Conservation (phyloP, 2,329 filamentous ascomycete species). For the Aspergillus intermedius region DNA sequence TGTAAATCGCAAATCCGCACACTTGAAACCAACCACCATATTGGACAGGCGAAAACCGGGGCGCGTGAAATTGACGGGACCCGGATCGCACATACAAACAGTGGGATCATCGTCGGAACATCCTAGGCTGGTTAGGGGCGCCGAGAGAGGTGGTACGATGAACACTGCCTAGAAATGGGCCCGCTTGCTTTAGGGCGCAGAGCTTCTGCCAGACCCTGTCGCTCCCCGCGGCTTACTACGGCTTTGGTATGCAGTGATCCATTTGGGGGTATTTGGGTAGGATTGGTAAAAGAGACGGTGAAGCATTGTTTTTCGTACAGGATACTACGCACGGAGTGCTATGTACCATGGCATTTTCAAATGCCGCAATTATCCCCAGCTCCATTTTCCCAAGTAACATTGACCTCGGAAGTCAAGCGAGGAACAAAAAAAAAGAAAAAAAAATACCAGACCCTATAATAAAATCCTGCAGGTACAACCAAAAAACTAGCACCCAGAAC, state of each 20-base stretch:
- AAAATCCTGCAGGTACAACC: neutral
- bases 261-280: no score
- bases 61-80: neutral
- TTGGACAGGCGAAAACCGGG: neutral
- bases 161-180: neutral
- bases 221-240: neutral
- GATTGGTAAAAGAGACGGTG: neutral
- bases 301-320: no score
- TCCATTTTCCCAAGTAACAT: no score
- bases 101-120: constrained; percentile 1
- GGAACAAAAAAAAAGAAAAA: neutral
- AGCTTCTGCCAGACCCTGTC: no score
- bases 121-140: neutral
- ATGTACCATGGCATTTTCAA: neutral
- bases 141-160: neutral
- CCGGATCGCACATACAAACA: neutral
- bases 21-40: neutral
- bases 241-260: neutral
- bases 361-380: no score
- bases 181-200: neutral
- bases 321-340: neutral
- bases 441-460: neutral
- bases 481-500: neutral
- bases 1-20: neutral
- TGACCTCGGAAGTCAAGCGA: neutral